Evolutionary conservation across 768 basidiomycete genomes (phyloP).

Genomic region (Boletus subparvulus): DNA sequence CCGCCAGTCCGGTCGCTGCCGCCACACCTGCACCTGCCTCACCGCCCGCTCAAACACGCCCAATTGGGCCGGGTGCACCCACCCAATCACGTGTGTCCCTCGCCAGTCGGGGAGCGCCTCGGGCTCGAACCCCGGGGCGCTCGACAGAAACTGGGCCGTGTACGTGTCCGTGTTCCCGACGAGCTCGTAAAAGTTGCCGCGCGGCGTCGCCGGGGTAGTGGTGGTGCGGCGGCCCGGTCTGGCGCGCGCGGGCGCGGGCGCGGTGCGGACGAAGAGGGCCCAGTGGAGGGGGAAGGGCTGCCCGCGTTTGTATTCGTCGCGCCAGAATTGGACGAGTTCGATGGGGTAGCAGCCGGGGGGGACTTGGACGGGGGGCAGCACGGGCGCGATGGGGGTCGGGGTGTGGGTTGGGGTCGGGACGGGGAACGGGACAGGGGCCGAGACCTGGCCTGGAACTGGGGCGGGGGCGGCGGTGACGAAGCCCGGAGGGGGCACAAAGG

Average conservation of each 20-base stretch:
- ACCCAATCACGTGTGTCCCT: conserved; percentile 26
- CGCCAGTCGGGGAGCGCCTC: conserved; percentile 22
- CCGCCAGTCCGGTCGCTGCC: conserved; percentile 22
- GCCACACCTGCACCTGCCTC: conserved; percentile 17
- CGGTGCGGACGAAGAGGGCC: conserved; percentile 32
- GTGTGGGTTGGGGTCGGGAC: not conserved
- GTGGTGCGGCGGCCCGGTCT: not conserved
- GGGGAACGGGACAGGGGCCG: too few species aligned
- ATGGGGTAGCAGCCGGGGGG: conserved; percentile 20
- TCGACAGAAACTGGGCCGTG: conserved; percentile 13
- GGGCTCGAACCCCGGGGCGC: conserved; percentile 4
- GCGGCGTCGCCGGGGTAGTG: not conserved
- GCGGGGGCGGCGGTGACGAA: not conserved
- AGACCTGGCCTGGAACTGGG: not conserved
- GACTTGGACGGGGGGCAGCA: conserved; percentile 14
- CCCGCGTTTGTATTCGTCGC: conserved; percentile 8
- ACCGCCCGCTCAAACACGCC: conserved; percentile 16
- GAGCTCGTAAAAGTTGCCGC: conserved; percentile 31
- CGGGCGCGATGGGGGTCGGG: not conserved
- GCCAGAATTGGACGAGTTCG: conserved; percentile 34
- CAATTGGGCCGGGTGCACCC: conserved; percentile 13
- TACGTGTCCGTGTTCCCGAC: conserved; percentile 27
- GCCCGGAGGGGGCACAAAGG: not conserved
- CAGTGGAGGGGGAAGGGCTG: conserved; percentile 24
- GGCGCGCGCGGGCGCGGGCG: not conserved